Conservation (phyloP, 2,329 filamentous ascomycete genomes). For the Fusarium siculi region DNA sequence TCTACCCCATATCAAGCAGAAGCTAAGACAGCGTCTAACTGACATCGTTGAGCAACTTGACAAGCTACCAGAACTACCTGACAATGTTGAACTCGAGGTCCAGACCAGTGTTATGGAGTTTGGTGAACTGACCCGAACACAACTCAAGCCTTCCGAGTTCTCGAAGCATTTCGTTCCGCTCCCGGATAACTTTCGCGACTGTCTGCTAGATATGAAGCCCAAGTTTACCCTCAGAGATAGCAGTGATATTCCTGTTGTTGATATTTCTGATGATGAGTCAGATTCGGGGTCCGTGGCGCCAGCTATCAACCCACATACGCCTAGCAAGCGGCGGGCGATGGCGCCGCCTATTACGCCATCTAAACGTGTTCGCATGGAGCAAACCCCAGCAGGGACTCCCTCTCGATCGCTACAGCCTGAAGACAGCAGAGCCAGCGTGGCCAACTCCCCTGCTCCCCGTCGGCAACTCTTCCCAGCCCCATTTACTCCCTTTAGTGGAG, state of each 20-base stretch:
- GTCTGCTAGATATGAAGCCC: constrained; percentile 59
- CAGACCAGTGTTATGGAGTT: constrained; percentile 69
- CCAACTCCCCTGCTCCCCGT: constrained; percentile 18
- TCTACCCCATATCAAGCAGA: constrained; percentile 64
- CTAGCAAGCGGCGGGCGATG: constrained; percentile 47
- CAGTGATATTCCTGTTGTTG: constrained; percentile 49
- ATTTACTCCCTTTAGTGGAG: constrained; percentile 53
- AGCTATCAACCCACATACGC: constrained; percentile 34
- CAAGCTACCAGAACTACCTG: constrained; percentile 72
- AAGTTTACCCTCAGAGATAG: constrained; percentile 56
- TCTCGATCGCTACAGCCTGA: constrained; percentile 51
- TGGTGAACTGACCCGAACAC: constrained; percentile 62
- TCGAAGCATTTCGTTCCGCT: constrained; percentile 57
- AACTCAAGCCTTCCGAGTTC: constrained; percentile 57
- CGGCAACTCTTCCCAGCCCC: constrained; percentile 45
- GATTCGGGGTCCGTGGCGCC: constrained; percentile 45
- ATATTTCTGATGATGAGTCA: constrained; percentile 55
- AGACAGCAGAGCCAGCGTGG: constrained; percentile 47
- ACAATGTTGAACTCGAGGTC: constrained; percentile 74
- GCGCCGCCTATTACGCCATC: constrained; percentile 47
- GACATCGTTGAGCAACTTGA: constrained; percentile 65
- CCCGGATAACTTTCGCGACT: constrained; percentile 62
- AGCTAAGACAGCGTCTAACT: constrained; percentile 60
- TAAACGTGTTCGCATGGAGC: constrained; percentile 46
- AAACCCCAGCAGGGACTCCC: constrained; percentile 9